A percentile compares a stretch with the other conserved stretches of the same genome.
phyloP scores from a whole-genome alignment of 2,329 filamentous ascomycete species.

The Aspergillus fructus region DNA sequence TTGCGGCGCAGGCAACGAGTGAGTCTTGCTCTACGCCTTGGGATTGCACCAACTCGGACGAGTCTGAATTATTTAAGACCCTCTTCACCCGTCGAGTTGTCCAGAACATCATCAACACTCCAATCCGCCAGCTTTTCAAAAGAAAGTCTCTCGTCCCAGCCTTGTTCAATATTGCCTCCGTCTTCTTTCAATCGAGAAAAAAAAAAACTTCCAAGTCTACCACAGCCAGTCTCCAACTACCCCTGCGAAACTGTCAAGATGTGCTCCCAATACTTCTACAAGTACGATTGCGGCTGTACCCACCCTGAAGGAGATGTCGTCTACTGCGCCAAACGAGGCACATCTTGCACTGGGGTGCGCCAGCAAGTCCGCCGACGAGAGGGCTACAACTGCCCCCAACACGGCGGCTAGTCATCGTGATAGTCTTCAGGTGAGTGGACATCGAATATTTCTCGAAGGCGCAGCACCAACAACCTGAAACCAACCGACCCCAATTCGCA shows the following conservation, averaged over 20 bases:
- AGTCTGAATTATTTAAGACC: conserved; percentile 22
- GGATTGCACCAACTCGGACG: conserved; percentile 15
- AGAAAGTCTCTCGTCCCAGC: background rate
- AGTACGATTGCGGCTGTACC: conserved; percentile 39
- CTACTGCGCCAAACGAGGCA: conserved; percentile 34
- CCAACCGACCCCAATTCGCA: background rate
- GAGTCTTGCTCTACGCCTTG: conserved; percentile 19
- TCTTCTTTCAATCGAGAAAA: background rate
- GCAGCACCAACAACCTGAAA: background rate
- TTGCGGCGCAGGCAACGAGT: conserved; percentile 23
- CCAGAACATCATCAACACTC: conserved; percentile 14
- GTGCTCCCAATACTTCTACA: conserved; percentile 39
- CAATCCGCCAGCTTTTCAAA: conserved; percentile 3
- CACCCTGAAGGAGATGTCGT: conserved; percentile 35
- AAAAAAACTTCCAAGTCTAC: background rate
- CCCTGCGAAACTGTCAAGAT: conserved; percentile 18
- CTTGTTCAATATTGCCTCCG: background rate
- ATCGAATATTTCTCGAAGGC: background rate
- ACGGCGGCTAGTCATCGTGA: conserved; percentile 21
- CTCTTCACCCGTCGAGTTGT: conserved; percentile 18
- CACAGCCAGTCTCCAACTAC: background rate
- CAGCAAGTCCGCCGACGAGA: conserved; percentile 32
- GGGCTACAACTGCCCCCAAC: conserved; percentile 35
- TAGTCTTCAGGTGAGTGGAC: background rate
- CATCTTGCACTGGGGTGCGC: conserved; percentile 31